Evolutionary conservation across 78 protist genomes (phyloP), one percentile per base, ranked within the genome.

Genomic region (Parvularia atlantis): DNA sequence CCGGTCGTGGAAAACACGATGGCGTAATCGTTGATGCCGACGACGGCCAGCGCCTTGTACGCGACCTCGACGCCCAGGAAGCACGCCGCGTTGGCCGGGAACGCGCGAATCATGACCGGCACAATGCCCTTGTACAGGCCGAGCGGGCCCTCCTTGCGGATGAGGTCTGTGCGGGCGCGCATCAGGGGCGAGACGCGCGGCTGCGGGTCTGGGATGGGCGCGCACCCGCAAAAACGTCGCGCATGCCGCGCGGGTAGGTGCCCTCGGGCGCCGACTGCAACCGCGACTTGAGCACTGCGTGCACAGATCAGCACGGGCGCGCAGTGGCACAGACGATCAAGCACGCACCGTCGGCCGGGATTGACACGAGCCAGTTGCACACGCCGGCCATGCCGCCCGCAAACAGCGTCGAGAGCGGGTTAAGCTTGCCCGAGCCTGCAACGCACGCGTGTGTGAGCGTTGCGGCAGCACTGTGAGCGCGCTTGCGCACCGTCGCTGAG

Each of bases 81-180:
- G 74, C 83, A 75, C 9, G 87, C 91, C 0, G 91, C 86, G 62
- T 85, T 81, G 66, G 82, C 85, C 3, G 82, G 84, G 69, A 70
- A 67, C 24, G 83, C 80, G 16, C 85, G 66, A 19, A 36, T 0
- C 72, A 76, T 56, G 60, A 54, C 67, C 7, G 84, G 78, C 0
- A 16, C 46, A 17, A 76, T n/a, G 30, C 87, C 87, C 24, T 77
- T 43, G 73, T 40, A 80, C 39, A 80, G 48, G 16, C 62, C 76
- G 30, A 24, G 20, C 14, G 36, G 39, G 60, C 83, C 83, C n/a
- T 78, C 83, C 24, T 5, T 69, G 30, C 13, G 13, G 39, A 78
- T 62, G 22, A 78, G 37, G 28, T 59, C n/a, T n/a, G n/a, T n/a
- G n/a, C n/a, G n/a, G n/a, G n/a, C n/a, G n/a, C n/a, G n/a, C n/a